Base-by-base conservation (phyloP, 805 yeast species). In the Jamesozyma hellenica region DNA sequence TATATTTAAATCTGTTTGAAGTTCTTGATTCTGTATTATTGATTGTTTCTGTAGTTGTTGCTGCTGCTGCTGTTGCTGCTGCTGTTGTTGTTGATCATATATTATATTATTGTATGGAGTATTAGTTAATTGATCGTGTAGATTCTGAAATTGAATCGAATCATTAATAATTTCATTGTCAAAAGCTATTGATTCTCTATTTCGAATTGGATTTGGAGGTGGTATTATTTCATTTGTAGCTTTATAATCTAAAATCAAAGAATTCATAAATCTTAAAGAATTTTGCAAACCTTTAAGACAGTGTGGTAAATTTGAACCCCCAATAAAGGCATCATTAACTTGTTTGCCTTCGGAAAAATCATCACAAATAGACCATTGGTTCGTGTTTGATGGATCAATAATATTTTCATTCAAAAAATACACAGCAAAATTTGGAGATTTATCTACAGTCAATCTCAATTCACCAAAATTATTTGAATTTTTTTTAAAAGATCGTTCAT, bases 341-440 rank as follows among this genome's bases (percentile, higher is more conserved):
- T 82, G 90, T 51, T 80, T 86, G 12, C 84, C 88, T 51, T 82
- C 92, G 42, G 85, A 77, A 48, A 83, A 83, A 60, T 83, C 94
- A 42, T 81, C 90, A 59, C 90, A 82, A 19, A 81, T 77, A 1
- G 83, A 77, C 60, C 60, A 55, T 35, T 53, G 60, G 32, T 47
- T 52, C 28, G 41, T 44, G 19, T 41, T 42, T 27, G 43, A 38
- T 18, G 39, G 18, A 42, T 74, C 79, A 43, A 73, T 71, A 25
- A 55, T 53, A 9, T 68, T 69, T 38, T 64, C 64, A 49, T 74
- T 71, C 42, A 77, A 64, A 55, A 82, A 82, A 51, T 78, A 79
- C 1, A 83, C 92, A 1, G 88, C 84, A 60, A 83, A 83, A 51
- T 77, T 78, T 4, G 94, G 94, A 31, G 83, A 73, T 42, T 76